Percentiles rank a stretch among this genome's conserved stretches.
Evolutionary conservation across 305 asterid genomes (phyloP).

Genomic region (Solanum aculeatissimum): DNA sequence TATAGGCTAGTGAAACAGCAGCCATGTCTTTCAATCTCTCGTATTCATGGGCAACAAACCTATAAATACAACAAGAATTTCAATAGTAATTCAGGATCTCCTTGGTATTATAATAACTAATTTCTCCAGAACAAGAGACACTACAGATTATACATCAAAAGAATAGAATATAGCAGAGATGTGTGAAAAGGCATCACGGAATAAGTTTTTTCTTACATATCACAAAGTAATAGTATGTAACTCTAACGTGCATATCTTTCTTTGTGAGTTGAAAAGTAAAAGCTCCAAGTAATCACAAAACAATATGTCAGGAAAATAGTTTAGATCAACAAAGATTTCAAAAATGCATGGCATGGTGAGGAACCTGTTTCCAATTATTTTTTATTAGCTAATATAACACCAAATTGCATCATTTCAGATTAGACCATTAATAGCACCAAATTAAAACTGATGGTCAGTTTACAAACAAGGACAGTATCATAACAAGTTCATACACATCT

Average conservation of each 20-base stretch:
- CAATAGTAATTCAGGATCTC: background rate
- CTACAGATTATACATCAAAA: background rate
- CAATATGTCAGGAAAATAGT: background rate
- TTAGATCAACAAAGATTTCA: background rate
- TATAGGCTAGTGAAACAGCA: constrained; percentile 76
- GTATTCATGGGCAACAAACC: constrained; percentile 70
- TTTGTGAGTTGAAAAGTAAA: background rate
- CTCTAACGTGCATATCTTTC: background rate
- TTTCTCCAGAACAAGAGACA: background rate
- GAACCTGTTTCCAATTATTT: background rate
- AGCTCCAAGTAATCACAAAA: background rate
- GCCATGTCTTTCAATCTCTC: constrained; percentile 71
- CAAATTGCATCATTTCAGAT: background rate
- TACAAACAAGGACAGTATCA: background rate
- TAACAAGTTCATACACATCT: background rate
- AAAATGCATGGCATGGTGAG: background rate
- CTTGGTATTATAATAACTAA: background rate
- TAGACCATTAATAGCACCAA: background rate
- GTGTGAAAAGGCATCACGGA: background rate
- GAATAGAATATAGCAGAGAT: background rate
- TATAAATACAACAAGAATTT: constrained; percentile 12
- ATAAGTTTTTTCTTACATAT: background rate
- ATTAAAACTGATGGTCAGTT: background rate
- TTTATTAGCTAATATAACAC: background rate
- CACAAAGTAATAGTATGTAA: background rate